These are phyloP conservation scores for Podospora appendiculata DNA, from an alignment of 495 filamentous ascomycete species.

Conservation along the genomic window DNA sequence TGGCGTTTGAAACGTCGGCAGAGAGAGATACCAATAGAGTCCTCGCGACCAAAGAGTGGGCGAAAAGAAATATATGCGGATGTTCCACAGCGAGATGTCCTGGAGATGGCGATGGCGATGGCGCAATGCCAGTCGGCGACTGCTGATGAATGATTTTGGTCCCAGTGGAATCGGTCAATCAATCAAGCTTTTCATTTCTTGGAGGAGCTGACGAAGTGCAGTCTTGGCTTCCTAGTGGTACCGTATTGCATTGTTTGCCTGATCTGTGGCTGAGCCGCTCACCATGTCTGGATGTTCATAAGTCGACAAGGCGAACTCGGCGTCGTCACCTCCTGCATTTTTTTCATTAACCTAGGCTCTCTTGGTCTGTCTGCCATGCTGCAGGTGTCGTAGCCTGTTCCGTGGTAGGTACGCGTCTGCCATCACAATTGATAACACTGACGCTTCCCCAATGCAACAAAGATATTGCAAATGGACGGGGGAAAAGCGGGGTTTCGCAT, in stretches of 20 bases:
- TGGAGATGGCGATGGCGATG: too few relatives aligned
- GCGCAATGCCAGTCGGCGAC: too few relatives aligned
- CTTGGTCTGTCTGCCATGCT: not conserved
- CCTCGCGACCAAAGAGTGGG: not conserved
- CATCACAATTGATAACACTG: not conserved
- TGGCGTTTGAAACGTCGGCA: not conserved
- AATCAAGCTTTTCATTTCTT: not conserved
- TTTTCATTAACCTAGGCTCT: not conserved
- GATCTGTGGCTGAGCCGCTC: too few relatives aligned
- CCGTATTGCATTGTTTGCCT: too few relatives aligned
- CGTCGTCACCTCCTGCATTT: slow-evolving; percentile 2
- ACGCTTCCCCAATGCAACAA: too few relatives aligned
- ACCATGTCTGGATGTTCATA: too few relatives aligned
- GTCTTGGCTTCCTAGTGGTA: too few relatives aligned
- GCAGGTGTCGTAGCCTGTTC: slow-evolving; percentile 6
- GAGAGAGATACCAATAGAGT: slow-evolving; percentile 11
- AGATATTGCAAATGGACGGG: too few relatives aligned
- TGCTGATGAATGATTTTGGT: too few relatives aligned
- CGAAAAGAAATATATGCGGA: not conserved
- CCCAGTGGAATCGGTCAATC: too few relatives aligned
- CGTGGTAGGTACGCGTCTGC: slow-evolving; percentile 2
- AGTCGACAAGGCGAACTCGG: too few relatives aligned
- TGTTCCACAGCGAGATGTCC: not conserved
- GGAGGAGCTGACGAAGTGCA: not conserved
- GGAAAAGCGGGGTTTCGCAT: too few relatives aligned